A percentile compares a stretch with the other conserved stretches of the same genome.
Evolutionary conservation across 306 rosid genomes (phyloP).

Genomic region (Vachellia collinsii): DNA sequence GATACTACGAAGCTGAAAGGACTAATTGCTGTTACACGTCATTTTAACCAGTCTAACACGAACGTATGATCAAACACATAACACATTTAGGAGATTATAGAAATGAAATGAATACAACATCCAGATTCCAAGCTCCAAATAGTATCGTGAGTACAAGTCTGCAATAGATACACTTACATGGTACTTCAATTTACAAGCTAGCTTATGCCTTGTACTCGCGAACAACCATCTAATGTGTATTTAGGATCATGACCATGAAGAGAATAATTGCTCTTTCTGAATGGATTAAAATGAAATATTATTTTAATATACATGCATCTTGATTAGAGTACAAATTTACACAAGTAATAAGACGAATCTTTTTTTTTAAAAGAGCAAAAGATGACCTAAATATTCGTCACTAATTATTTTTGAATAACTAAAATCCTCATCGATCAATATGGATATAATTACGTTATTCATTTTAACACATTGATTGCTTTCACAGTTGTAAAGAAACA

Average conservation of each 20-base stretch:
- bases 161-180: not conserved
- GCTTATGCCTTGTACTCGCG: not conserved
- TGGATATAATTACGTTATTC: not conserved
- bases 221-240: not conserved
- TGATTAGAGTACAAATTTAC: not conserved
- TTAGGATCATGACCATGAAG: not conserved
- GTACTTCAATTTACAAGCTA: conserved; percentile 1
- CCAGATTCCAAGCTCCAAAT: not conserved
- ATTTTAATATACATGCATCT: not conserved
- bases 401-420: not conserved
- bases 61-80: not conserved
- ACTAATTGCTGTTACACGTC: not conserved
- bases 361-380: too few species aligned
- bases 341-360: not conserved
- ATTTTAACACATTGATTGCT: not conserved
- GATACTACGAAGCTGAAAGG: not conserved
- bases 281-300: not conserved
- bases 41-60: not conserved
- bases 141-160: not conserved
- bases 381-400: not conserved
- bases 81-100: not conserved
- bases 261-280: not conserved
- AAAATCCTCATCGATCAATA: not conserved
- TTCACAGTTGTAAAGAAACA: not conserved
- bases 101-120: not conserved